Evolutionary conservation across 1,139 yeast genomes (phyloP).

Genomic region (Debaryomyces fabryi): DNA sequence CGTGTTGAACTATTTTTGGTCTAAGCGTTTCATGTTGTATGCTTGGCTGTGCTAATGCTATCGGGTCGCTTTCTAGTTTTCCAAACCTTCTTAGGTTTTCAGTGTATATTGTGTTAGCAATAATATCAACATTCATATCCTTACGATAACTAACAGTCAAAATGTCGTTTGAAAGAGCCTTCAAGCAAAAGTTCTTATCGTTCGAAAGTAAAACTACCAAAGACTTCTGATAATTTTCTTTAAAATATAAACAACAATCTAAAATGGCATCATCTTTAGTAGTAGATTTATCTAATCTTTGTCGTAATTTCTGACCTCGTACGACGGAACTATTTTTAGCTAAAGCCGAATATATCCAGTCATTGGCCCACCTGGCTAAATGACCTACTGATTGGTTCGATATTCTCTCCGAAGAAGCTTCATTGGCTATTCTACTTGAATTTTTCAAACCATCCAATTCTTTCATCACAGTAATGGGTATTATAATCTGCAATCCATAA

Average conservation of each 20-base stretch:
- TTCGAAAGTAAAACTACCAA: slow-evolving; percentile 73
- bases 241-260: slow-evolving; percentile 78
- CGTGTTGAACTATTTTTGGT: not conserved
- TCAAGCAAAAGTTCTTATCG: slow-evolving; percentile 79
- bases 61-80: not conserved
- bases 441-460: slow-evolving; percentile 83
- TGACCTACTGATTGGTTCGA: slow-evolving; percentile 47
- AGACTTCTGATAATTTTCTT: slow-evolving; percentile 37
- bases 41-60: not conserved
- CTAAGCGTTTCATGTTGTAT: not conserved
- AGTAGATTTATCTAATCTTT: slow-evolving; percentile 46
- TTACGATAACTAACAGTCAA: slow-evolving; percentile 66
- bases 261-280: slow-evolving; percentile 79
- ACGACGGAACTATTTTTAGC: slow-evolving; percentile 55
- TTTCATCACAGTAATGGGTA: slow-evolving; percentile 69
- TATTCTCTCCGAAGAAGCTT: slow-evolving; percentile 13
- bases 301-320: slow-evolving; percentile 64
- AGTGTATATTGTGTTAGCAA: slow-evolving; percentile 51
- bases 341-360: slow-evolving; percentile 72
- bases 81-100: slow-evolving; percentile 40
- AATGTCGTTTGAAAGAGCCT: slow-evolving; percentile 69
- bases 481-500: slow-evolving; percentile 54
- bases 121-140: slow-evolving; percentile 61
- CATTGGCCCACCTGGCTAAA: slow-evolving; percentile 73
- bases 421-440: slow-evolving; percentile 26